phyloP scores from a whole-genome alignment of 805 yeast genomes.

The Saccharomycopsis javanensis region DNA sequence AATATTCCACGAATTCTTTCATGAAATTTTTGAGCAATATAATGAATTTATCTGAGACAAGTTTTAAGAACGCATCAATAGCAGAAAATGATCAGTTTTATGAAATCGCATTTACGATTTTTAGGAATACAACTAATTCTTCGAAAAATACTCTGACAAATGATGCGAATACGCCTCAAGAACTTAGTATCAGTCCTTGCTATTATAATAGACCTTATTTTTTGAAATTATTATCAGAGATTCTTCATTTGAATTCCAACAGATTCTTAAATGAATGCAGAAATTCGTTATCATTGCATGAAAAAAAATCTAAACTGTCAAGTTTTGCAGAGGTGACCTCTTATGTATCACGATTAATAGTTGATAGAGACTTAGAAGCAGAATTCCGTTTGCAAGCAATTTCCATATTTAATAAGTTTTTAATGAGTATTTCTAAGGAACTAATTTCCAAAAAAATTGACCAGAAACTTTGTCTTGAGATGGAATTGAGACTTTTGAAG shows the following conservation, averaged over 20 bases:
- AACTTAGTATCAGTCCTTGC: constrained; percentile 29
- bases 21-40: constrained; percentile 38
- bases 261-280: constrained; percentile 34
- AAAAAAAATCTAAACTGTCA: not conserved
- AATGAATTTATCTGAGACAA: constrained; percentile 31
- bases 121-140: constrained; percentile 20
- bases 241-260: constrained; percentile 41
- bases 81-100: not conserved
- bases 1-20: constrained; percentile 45
- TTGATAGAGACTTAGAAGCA: not conserved
- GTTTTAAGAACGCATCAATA: not conserved
- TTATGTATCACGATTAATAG: not conserved
- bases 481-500: constrained; percentile 11
- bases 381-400: not conserved
- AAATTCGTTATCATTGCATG: not conserved
- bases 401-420: constrained; percentile 41
- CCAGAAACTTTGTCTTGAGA: not conserved
- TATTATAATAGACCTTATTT: constrained; percentile 48
- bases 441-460: not conserved
- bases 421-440: constrained; percentile 23
- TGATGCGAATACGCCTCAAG: constrained; percentile 12
- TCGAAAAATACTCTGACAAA: constrained; percentile 3
- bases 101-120: constrained; percentile 8
- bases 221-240: constrained; percentile 41
- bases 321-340: not conserved